These are phyloP conservation scores for Aureobasidium sp. DNA, from an alignment of 2,329 filamentous ascomycete species.

Conservation along the genomic window DNA sequence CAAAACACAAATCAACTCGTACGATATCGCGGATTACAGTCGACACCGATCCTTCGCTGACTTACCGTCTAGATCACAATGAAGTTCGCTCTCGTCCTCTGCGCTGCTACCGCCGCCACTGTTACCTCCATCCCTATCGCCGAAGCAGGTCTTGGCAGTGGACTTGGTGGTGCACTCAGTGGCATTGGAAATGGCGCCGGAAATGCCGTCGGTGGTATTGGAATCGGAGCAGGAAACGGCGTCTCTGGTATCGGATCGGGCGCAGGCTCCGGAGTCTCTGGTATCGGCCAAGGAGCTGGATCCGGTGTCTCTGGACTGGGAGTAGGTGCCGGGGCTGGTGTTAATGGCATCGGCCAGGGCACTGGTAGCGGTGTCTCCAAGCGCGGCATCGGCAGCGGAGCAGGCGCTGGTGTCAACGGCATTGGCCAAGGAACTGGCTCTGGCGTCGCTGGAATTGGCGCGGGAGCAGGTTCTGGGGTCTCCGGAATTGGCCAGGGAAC, in stretches of 20 bases:
- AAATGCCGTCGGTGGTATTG: neutral
- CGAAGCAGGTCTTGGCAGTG: neutral
- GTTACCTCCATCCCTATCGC: neutral
- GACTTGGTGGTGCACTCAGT: neutral
- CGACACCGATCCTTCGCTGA: neutral
- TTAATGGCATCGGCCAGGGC: neutral
- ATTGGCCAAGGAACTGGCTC: neutral
- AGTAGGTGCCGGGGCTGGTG: neutral
- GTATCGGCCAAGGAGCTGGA: neutral
- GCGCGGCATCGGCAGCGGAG: neutral
- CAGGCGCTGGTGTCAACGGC: neutral
- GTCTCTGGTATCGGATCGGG: neutral
- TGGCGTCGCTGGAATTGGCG: neutral
- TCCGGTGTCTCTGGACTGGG: neutral
- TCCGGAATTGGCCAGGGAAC: neutral
- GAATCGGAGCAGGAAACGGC: neutral
- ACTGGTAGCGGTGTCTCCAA: neutral
- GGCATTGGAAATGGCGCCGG: neutral
- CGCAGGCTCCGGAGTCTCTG: neutral
- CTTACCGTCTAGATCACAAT: neutral
- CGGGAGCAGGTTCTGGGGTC: neutral
- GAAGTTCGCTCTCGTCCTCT: conserved; percentile 10
- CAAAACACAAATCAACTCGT: neutral
- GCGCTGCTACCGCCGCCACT: neutral
- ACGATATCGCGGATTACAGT: neutral